phyloP scores from a whole-genome alignment of 2,329 filamentous ascomycete genomes.

The Pseudocercospora musae region DNA sequence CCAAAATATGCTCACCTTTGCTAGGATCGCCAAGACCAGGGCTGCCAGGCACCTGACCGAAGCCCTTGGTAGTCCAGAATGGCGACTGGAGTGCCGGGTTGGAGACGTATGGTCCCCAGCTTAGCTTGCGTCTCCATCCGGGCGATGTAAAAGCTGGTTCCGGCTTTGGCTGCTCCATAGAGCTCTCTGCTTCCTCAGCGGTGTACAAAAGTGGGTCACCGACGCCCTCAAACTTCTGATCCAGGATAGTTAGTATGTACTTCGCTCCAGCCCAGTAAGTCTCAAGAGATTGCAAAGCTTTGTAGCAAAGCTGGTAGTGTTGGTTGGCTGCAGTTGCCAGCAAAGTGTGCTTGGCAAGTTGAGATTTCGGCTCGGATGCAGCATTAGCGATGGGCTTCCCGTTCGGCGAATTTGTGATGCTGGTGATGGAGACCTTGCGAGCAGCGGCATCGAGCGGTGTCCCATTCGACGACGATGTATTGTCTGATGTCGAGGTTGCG shows the following conservation, averaged over 20 bases:
- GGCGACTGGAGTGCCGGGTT: conserved; percentile 17
- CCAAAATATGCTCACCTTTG: conserved; percentile 44
- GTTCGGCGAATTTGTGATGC: conserved; percentile 14
- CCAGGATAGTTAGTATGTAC: conserved; percentile 80
- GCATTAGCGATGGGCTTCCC: conserved; percentile 9
- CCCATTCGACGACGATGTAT: conserved; percentile 8
- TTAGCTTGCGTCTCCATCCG: conserved; percentile 49
- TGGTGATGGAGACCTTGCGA: conserved; percentile 14
- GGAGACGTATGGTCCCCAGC: conserved; percentile 43
- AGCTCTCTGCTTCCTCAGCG: conserved; percentile 73
- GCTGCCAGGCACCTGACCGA: conserved; percentile 39
- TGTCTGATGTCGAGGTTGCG: conserved; percentile 11
- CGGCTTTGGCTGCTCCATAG: conserved; percentile 52
- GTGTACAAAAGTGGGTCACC: conserved; percentile 68
- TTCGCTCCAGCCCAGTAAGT: conserved; percentile 82
- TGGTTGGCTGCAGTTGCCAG: conserved; percentile 78
- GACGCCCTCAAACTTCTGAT: conserved; percentile 84
- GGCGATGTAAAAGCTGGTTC: conserved; percentile 51
- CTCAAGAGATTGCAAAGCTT: conserved; percentile 75
- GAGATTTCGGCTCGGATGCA: conserved; percentile 32
- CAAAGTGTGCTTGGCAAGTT: conserved; percentile 65
- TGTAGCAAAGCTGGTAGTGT: conserved; percentile 84
- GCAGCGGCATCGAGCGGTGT: conserved; percentile 11
- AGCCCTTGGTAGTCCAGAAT: conserved; percentile 22
- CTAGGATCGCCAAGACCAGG: conserved; percentile 48